Base-by-base conservation (phyloP, 768 basidiomycete species). In the Russula vinacea region DNA sequence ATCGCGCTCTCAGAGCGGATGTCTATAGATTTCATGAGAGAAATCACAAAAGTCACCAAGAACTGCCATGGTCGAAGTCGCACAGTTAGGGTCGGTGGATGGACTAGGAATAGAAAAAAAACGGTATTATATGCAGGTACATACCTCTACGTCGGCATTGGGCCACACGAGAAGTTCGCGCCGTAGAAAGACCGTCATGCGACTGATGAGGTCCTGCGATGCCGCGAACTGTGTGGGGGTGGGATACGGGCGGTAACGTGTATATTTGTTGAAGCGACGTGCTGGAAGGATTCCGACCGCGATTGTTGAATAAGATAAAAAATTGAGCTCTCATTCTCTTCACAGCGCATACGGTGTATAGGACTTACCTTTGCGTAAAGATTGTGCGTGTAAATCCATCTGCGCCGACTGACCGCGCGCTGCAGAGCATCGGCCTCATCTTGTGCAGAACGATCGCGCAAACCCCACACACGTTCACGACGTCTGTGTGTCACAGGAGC, bases 1-100 rank as follows among this genome's bases (percentile, higher is more conserved):
- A 98, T 82, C 47, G 94, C 91, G 44, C 88, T 85, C 75, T 93
- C 89, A 14, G 92, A 90, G 49, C 94, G 90, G 62, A 98, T 90
- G 76, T 98, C 94, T 60, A 97, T 85, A 3, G 90, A 82, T 75
- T 93, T 92, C 86, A 98, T 92, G 69, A 98, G 78, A 2, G 93
- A 92, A 57, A 96, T 77, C 22, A 86, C 91, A 76, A 95, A 92
- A 2, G 87, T 90, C 14, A 91, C 94, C 59, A 98, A 79, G 74
- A 95, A 98, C 90, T 94, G 60, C 10, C 29, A 22, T 44, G 13
- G 32, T n/a, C 13, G 14, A 16, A 35, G 16, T 56, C n/a, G n/a
- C 68, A 24, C n/a, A 59, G 37, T 68, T 45, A 62, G 35, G 44
- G 19, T 39, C 33, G 26, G 50, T 1, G 49, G 64, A 35, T 19